A percentile compares a stretch with the other conserved stretches of the same genome.
Evolutionary conservation across 2,329 filamentous ascomycete genomes (phyloP).

Genomic region (Ophiostoma tasmaniense): DNA sequence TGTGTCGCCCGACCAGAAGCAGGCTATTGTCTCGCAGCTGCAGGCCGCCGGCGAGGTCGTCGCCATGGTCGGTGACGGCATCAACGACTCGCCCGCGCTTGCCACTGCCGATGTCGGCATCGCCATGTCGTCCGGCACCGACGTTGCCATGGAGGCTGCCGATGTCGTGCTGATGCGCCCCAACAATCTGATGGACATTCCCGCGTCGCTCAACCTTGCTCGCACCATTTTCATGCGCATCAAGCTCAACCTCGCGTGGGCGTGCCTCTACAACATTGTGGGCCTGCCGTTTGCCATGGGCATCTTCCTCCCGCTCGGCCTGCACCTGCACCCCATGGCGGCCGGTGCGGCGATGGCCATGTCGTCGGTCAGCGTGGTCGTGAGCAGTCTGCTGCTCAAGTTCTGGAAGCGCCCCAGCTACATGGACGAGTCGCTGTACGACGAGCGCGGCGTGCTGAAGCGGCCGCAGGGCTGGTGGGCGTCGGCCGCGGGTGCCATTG

Average conservation of each 20-base stretch:
- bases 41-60: slow-evolving; percentile 69
- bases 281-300: slow-evolving; percentile 97
- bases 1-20: slow-evolving; percentile 87
- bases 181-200: slow-evolving; percentile 86
- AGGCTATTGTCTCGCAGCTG: slow-evolving; percentile 69
- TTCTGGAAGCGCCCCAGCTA: slow-evolving; percentile 77
- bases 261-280: slow-evolving; percentile 83
- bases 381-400: slow-evolving; percentile 73
- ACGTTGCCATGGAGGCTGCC: slow-evolving; percentile 95
- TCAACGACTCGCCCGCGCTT: slow-evolving; percentile 94
- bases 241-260: slow-evolving; percentile 87
- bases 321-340: slow-evolving; percentile 85
- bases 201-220: slow-evolving; percentile 72
- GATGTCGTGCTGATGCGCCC: slow-evolving; percentile 93
- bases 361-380: slow-evolving; percentile 82
- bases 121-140: slow-evolving; percentile 83
- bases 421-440: slow-evolving; percentile 67
- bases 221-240: slow-evolving; percentile 84
- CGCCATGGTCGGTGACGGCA: slow-evolving; percentile 96
- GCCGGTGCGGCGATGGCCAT: slow-evolving; percentile 90
- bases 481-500: slow-evolving; percentile 31
- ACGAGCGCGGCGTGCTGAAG: slow-evolving; percentile 41
- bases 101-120: slow-evolving; percentile 91
- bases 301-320: slow-evolving; percentile 80
- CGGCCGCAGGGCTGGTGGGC: slow-evolving; percentile 35